These are phyloP conservation scores for Eragrostis curvula DNA, from an alignment of 176 grass and related monocot genomes.

Conservation along the genomic window DNA sequence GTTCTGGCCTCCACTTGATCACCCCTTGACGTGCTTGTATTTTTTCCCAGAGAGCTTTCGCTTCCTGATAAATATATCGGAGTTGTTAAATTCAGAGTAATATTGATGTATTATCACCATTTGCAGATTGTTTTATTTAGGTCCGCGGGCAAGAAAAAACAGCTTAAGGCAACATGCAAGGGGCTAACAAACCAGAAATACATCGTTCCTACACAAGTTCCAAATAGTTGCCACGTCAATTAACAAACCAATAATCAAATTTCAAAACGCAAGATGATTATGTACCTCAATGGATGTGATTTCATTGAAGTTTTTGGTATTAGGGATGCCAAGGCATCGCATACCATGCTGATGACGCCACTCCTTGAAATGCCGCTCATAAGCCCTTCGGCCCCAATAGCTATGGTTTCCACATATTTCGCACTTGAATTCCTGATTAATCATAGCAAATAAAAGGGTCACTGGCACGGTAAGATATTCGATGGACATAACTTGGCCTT, in stretches of 20 bases:
- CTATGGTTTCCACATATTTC: constrained; percentile 96
- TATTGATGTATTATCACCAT: too few species aligned
- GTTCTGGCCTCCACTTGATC: constrained; percentile 92
- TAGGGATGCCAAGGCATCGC: constrained; percentile 95
- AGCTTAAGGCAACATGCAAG: neutral
- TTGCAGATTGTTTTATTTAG: neutral
- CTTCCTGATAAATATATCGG: constrained; percentile 61
- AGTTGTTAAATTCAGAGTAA: constrained; percentile 7
- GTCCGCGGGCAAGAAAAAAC: neutral
- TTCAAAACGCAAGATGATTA: neutral
- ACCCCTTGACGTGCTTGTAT: constrained; percentile 90
- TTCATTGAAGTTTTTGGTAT: constrained; percentile 96
- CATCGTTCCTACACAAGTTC: neutral
- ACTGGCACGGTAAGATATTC: neutral
- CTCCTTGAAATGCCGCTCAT: constrained; percentile 97
- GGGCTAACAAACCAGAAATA: neutral
- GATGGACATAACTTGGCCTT: neutral
- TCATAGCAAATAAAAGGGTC: constrained; percentile 24
- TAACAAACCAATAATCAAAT: neutral
- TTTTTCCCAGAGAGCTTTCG: constrained; percentile 83
- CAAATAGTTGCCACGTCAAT: neutral
- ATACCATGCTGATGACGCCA: constrained; percentile 93
- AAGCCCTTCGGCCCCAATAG: constrained; percentile 93
- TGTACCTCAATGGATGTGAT: constrained; percentile 87
- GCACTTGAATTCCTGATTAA: constrained; percentile 87